phyloP scores from a whole-genome alignment of 2,329 filamentous ascomycete genomes.

The Fusarium transvaalense region DNA sequence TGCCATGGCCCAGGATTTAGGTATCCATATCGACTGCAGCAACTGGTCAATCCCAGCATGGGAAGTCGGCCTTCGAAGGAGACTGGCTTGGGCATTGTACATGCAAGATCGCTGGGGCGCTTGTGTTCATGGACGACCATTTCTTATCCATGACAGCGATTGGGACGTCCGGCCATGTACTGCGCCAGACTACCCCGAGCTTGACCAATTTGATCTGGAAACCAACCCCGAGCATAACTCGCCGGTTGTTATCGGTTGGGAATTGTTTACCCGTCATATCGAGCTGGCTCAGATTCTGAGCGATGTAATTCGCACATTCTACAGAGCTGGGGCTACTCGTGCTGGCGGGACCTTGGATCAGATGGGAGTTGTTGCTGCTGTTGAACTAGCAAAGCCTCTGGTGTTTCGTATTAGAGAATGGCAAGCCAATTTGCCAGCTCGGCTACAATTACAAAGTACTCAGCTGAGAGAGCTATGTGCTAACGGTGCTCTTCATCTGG shows the following conservation, averaged over 20 bases:
- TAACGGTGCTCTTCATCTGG: slow-evolving; percentile 62
- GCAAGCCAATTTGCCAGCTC: slow-evolving; percentile 61
- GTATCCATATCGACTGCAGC: slow-evolving; percentile 71
- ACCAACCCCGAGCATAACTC: slow-evolving; percentile 55
- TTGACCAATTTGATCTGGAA: slow-evolving; percentile 51
- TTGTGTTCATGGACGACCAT: slow-evolving; percentile 68
- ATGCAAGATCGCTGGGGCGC: slow-evolving; percentile 75
- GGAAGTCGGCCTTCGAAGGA: slow-evolving; percentile 71
- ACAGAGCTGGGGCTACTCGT: slow-evolving; percentile 54
- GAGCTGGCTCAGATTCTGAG: slow-evolving; percentile 64
- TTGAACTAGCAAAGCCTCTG: slow-evolving; percentile 52
- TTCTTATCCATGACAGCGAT: slow-evolving; percentile 64
- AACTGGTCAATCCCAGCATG: slow-evolving; percentile 72
- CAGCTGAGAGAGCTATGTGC: slow-evolving; percentile 57
- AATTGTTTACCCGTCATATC: slow-evolving; percentile 65
- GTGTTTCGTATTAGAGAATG: slow-evolving; percentile 56
- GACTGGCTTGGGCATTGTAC: slow-evolving; percentile 73
- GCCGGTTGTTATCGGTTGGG: slow-evolving; percentile 59
- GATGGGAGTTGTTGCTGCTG: slow-evolving; percentile 51
- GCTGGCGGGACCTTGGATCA: slow-evolving; percentile 50
- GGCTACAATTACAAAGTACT: slow-evolving; percentile 59
- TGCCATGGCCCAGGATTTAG: slow-evolving; percentile 69
- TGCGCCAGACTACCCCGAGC: slow-evolving; percentile 56
- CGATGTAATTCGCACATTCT: slow-evolving; percentile 64
- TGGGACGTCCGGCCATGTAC: slow-evolving; percentile 63